Conservation (phyloP, 306 rosid species). For the Sphenostylis stenocarpa region DNA sequence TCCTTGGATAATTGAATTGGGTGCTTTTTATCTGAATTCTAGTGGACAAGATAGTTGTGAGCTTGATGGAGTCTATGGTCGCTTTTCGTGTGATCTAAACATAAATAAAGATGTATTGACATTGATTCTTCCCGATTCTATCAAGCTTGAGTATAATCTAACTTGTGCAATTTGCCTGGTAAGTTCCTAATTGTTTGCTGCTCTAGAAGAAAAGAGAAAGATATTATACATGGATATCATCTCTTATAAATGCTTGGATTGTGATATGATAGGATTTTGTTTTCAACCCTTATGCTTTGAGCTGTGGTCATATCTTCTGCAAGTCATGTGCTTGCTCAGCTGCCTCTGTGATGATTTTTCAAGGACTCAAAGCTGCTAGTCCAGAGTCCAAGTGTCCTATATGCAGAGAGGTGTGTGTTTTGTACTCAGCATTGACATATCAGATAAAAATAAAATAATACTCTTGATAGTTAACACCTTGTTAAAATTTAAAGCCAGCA, state of each 20-base stretch:
- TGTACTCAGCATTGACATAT: conserved; percentile 7
- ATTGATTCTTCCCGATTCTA: conserved; percentile 69
- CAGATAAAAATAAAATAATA: neutral
- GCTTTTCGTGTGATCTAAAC: conserved; percentile 56
- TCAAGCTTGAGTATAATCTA: conserved; percentile 68
- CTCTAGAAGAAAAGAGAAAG: neutral
- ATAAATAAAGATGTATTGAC: conserved; percentile 49
- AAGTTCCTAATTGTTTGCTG: conserved; percentile 37
- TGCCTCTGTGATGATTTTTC: conserved; percentile 73
- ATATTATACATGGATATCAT: neutral
- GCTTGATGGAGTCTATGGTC: conserved; percentile 53
- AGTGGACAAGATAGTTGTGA: conserved; percentile 45
- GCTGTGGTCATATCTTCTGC: conserved; percentile 92
- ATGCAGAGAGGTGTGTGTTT: conserved; percentile 86
- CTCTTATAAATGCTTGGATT: conserved; percentile 22
- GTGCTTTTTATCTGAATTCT: conserved; percentile 80
- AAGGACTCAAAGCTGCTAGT: conserved; percentile 74
- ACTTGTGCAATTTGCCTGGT: conserved; percentile 94
- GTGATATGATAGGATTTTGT: conserved; percentile 57
- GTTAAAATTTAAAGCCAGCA: neutral
- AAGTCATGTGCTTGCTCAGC: conserved; percentile 93
- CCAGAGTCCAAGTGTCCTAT: conserved; percentile 70
- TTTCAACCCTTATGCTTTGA: conserved; percentile 83
- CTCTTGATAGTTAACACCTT: neutral
- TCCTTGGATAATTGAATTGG: conserved; percentile 93